Conservation (phyloP, 2,329 filamentous ascomycete species). For the Cephalotrichum gorgonifer region DNA sequence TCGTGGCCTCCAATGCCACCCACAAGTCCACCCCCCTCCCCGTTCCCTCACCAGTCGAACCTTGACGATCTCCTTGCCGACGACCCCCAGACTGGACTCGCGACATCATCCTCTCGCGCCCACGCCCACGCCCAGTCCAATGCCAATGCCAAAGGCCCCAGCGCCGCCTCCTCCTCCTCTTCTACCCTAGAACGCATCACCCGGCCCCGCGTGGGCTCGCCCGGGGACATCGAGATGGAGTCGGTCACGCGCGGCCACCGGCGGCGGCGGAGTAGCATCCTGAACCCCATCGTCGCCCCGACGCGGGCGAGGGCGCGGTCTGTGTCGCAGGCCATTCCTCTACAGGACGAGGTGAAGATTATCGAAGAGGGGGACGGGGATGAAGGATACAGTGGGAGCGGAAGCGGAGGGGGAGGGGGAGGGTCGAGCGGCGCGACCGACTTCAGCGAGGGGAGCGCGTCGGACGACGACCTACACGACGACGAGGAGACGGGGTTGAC, state of each 20-base stretch:
- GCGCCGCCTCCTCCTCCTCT: neutral
- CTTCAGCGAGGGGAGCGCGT: slow-evolving; percentile 43
- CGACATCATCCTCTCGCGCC: slow-evolving; percentile 1
- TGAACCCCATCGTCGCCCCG: slow-evolving; percentile 16
- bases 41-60: slow-evolving; percentile 11
- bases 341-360: slow-evolving; percentile 33
- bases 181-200: neutral
- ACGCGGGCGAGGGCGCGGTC: slow-evolving; percentile 16
- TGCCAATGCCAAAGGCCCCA: no score
- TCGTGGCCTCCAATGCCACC: slow-evolving; percentile 1
- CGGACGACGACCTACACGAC: slow-evolving; percentile 65
- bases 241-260: slow-evolving; percentile 40
- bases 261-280: slow-evolving; percentile 44
- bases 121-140: neutral
- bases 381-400: slow-evolving; percentile 1
- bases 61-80: slow-evolving; percentile 8
- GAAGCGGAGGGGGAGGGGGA: slow-evolving; percentile 2
- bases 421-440: slow-evolving; percentile 17
- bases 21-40: slow-evolving; percentile 5
- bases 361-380: slow-evolving; percentile 28
- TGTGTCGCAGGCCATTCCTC: slow-evolving; percentile 14
- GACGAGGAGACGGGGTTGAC: slow-evolving; percentile 89
- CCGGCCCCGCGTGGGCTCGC: neutral
- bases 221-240: slow-evolving; percentile 45
- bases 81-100: neutral